Evolutionary conservation across 768 basidiomycete genomes (phyloP).

Genomic region (Suillus luteus): DNA sequence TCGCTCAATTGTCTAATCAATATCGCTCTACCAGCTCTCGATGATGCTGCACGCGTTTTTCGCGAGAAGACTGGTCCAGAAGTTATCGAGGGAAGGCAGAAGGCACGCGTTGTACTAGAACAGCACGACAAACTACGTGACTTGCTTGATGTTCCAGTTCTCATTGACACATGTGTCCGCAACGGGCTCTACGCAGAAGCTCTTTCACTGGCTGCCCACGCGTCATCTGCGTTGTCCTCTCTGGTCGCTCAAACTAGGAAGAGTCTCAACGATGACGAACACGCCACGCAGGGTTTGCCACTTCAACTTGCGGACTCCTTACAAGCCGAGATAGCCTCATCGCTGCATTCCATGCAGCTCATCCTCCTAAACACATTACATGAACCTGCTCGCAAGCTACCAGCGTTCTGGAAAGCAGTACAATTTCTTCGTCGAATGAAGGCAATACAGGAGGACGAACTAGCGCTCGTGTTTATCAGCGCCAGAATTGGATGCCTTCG

Average conservation of each 20-base stretch:
- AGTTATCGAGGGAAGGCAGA: constrained; percentile 73
- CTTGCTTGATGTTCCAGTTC: constrained; percentile 84
- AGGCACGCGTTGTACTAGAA: constrained; percentile 85
- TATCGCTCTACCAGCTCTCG: constrained; percentile 72
- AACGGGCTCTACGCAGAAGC: constrained; percentile 94
- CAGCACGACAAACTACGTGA: constrained; percentile 93
- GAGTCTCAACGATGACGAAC: neutral
- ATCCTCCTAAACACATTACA: constrained; percentile 78
- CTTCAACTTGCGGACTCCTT: constrained; percentile 47
- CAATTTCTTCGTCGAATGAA: constrained; percentile 86
- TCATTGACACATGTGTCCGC: constrained; percentile 92
- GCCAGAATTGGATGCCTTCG: constrained; percentile 69
- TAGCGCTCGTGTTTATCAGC: constrained; percentile 84
- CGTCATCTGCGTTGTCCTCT: constrained; percentile 48
- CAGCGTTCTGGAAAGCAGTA: constrained; percentile 87
- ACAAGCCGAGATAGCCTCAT: constrained; percentile 65
- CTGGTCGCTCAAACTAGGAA: constrained; percentile 43
- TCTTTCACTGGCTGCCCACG: constrained; percentile 79
- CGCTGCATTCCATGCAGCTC: constrained; percentile 66
- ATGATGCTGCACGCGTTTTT: constrained; percentile 72
- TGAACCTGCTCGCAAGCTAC: constrained; percentile 82
- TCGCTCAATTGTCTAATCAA: constrained; percentile 72
- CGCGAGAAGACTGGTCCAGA: constrained; percentile 63
- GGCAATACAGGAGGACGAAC: constrained; percentile 67
- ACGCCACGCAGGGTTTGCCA: constrained; percentile 4